Conservation (phyloP, 768 basidiomycete species). For the Hericium coralloides region DNA sequence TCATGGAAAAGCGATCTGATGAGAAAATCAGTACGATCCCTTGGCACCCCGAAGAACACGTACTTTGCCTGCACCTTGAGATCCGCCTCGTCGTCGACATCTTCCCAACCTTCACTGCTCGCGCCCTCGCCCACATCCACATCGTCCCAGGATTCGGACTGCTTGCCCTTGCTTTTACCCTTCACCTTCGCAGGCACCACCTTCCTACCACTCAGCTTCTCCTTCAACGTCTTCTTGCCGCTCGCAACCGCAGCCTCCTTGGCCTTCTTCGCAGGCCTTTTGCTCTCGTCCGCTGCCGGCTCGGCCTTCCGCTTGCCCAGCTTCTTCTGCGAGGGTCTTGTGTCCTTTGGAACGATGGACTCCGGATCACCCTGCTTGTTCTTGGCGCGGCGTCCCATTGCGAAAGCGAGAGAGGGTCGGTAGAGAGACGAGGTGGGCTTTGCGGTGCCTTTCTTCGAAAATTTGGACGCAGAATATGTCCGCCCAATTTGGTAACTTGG, state of each 20-base stretch:
- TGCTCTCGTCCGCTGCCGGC: constrained; percentile 18
- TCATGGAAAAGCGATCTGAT: constrained; percentile 37
- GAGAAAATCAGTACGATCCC: background rate
- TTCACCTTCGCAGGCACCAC: background rate
- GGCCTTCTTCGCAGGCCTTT: constrained; percentile 28
- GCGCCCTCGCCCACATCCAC: constrained; percentile 25
- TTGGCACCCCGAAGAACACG: constrained; percentile 9
- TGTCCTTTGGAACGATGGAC: constrained; percentile 36
- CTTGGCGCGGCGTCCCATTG: constrained; percentile 80
- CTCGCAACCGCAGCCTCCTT: constrained; percentile 18
- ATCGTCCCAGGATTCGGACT: constrained; percentile 16
- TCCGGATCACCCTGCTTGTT: constrained; percentile 73
- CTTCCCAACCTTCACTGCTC: constrained; percentile 50
- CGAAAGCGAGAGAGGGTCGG: background rate
- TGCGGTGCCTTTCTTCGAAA: too few species aligned
- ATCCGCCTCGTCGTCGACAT: constrained; percentile 41
- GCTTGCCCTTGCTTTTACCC: constrained; percentile 12
- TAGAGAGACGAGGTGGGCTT: too few species aligned
- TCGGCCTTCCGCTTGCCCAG: constrained; percentile 70
- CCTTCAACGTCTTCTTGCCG: constrained; percentile 7
- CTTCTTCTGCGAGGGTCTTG: constrained; percentile 38
- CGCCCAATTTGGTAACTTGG: too few species aligned
- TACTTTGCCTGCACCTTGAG: constrained; percentile 36
- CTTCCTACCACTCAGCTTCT: constrained; percentile 14
- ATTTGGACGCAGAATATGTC: too few species aligned